Conservation (phyloP, 1,139 yeast species). For the Petasospora rhodanensis region DNA sequence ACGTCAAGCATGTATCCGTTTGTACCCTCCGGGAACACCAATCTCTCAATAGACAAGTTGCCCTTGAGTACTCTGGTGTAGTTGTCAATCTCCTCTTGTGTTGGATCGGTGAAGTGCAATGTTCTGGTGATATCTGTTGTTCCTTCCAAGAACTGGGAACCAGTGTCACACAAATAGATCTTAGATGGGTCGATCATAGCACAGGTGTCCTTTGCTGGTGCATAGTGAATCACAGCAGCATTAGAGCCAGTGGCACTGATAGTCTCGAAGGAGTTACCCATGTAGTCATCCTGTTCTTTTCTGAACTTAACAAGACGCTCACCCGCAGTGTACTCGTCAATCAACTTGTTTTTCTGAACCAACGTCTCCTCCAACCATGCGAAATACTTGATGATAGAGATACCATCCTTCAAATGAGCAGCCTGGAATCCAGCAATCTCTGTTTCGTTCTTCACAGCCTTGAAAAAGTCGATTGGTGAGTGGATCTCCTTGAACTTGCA, state of each 20-base stretch:
- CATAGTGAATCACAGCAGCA: constrained; percentile 89
- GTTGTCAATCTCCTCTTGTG: constrained; percentile 60
- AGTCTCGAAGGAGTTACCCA: constrained; percentile 86
- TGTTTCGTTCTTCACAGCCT: constrained; percentile 67
- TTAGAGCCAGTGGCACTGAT: constrained; percentile 92
- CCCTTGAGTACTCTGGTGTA: constrained; percentile 94
- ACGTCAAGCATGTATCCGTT: constrained; percentile 81
- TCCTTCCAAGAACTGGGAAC: constrained; percentile 91
- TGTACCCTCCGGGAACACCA: constrained; percentile 83
- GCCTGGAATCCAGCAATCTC: constrained; percentile 73
- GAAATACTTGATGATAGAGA: constrained; percentile 71
- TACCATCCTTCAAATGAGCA: constrained; percentile 87
- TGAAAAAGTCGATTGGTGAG: constrained; percentile 65
- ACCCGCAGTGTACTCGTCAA: constrained; percentile 81
- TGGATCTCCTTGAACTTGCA: constrained; percentile 42
- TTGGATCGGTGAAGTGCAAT: constrained; percentile 70
- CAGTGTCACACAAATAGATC: constrained; percentile 85
- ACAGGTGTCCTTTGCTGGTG: constrained; percentile 62
- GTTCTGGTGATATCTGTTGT: constrained; percentile 97
- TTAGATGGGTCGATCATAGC: constrained; percentile 70
- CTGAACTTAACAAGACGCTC: constrained; percentile 63
- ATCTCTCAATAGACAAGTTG: constrained; percentile 70
- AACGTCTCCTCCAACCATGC: constrained; percentile 82
- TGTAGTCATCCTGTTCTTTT: constrained; percentile 54
- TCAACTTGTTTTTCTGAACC: constrained; percentile 45